A percentile compares a stretch with the other conserved stretches of the same genome.
These are phyloP conservation scores for Athelia psychrophila DNA, from an alignment of 1,284 basidiomycete species.

Conservation along the genomic window DNA sequence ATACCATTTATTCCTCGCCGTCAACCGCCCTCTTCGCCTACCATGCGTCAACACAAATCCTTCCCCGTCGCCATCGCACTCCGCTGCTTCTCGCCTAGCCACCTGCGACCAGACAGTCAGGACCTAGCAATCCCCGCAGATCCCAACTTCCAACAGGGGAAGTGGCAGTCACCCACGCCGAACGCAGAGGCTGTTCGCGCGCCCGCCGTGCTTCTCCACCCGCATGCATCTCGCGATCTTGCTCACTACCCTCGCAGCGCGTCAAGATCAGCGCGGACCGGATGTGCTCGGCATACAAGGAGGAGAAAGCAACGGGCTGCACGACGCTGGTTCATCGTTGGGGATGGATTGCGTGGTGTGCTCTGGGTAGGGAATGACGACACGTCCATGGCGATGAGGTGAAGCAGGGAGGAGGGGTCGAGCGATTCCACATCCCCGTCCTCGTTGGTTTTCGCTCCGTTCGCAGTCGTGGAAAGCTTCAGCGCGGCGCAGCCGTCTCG, in stretches of 20 bases:
- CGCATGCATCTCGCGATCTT: no score
- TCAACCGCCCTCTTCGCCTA: slow-evolving; percentile 83
- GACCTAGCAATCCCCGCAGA: slow-evolving; percentile 98
- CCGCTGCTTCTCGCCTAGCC: slow-evolving; percentile 91
- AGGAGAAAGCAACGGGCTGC: no score
- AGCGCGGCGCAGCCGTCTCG: slow-evolving; percentile 91
- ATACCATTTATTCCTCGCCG: slow-evolving; percentile 56
- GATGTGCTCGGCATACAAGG: no score
- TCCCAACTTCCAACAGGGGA: slow-evolving; percentile 99
- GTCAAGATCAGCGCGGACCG: no score
- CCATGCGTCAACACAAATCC: slow-evolving; percentile 95
- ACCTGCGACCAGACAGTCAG: slow-evolving; percentile 99
- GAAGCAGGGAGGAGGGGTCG: slow-evolving; percentile 73
- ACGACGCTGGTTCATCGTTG: slow-evolving; percentile 89
- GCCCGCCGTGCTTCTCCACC: no score
- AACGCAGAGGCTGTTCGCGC: slow-evolving; percentile 71
- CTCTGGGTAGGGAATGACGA: slow-evolving; percentile 99
- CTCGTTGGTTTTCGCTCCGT: slow-evolving; percentile 94
- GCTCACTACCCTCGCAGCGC: no score
- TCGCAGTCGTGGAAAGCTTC: slow-evolving; percentile 84
- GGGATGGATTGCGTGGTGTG: slow-evolving; percentile 92
- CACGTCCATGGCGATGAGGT: slow-evolving; percentile 99
- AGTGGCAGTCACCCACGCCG: slow-evolving; percentile 91
- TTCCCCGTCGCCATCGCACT: slow-evolving; percentile 99
- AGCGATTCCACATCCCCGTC: slow-evolving; percentile 89